Evolutionary conservation across 257 asterid genomes (phyloP), one percentile per base, ranked within the genome.

Genomic region (Solanum megistacrolobum): DNA sequence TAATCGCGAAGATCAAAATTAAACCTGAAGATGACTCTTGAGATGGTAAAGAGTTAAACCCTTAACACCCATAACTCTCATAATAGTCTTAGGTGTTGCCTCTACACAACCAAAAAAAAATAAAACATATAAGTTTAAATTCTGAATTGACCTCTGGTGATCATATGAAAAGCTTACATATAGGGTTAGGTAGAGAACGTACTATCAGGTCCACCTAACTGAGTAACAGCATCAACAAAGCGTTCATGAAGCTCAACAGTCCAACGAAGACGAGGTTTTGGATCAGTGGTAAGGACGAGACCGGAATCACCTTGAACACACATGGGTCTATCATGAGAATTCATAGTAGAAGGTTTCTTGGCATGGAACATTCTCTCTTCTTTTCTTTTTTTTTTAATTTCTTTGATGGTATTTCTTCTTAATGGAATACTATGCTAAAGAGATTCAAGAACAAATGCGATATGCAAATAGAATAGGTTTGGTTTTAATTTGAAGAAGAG

Each of bases 1-100:
- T 16, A 3, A 16, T 52, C 60, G 23, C 2, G 58, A 34, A 71
- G 38, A 86, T 43, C 13, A 90, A 65, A 55, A 55, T 55, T 55
- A 55, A 65, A 97, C 99, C 99, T 97, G 99, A 83, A 97, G 99
- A 89, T 97, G 99, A 93, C 99, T 97, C 96, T 97, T 97, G 94
- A 97, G 99, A 94, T 97, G 99, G 93, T 97, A 97, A 46, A 97
- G 98, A 9, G 99, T 97, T 39, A 97, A 95, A 27, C 99, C 99
- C 91, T 95, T 96, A 43, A 97, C 98, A 78, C 98, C 99, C 99
- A 97, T 97, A 86, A 94, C 99, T 86, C 99, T 91, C 99, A 96
- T 96, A 92, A 97, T 96, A 13, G 98, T 97, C 93, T 97, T 97
- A 8, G 99, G 99, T 14, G 99, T 97, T 66, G 99, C 99, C 94